phyloP scores from a whole-genome alignment of 23 red algal genomes.

The Cyanidiococcus yangmingshanensis region DNA sequence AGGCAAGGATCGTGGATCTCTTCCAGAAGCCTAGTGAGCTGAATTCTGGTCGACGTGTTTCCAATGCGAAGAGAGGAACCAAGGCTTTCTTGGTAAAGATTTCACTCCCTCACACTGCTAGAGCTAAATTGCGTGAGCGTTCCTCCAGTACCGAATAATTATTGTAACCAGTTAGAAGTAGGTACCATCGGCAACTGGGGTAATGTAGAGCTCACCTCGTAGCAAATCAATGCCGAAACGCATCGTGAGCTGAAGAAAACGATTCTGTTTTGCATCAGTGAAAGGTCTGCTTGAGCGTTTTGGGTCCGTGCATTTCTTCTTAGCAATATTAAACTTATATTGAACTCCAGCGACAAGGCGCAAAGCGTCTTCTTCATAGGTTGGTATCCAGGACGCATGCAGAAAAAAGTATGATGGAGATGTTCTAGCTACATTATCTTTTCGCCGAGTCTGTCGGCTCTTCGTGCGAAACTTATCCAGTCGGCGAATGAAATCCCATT shows the following conservation, averaged over 20 bases:
- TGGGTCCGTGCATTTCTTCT: neutral
- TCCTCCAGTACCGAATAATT: no score
- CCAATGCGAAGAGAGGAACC: no score
- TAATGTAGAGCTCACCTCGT: neutral
- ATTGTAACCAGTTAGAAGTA: constrained; percentile 1
- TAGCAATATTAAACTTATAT: neutral
- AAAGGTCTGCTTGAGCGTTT: neutral
- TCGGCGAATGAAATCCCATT: neutral
- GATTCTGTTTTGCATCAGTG: neutral
- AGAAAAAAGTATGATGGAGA: neutral
- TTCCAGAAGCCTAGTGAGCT: no score
- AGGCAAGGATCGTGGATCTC: no score
- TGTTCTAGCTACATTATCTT: neutral
- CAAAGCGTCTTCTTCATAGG: neutral
- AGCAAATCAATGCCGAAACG: neutral
- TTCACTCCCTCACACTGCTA: no score
- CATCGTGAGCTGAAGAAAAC: neutral
- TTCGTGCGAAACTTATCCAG: neutral
- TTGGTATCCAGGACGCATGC: neutral
- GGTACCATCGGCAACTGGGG: constrained; percentile 4
- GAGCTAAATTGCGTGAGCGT: no score
- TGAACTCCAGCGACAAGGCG: constrained; percentile 3
- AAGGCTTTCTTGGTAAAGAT: no score
- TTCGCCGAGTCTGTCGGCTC: neutral
- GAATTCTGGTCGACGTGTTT: no score